Percentiles rank a stretch among this genome's conserved stretches.
Evolutionary conservation across 176 grass and related monocot genomes (phyloP).

Genomic region (Lolium perenne): DNA sequence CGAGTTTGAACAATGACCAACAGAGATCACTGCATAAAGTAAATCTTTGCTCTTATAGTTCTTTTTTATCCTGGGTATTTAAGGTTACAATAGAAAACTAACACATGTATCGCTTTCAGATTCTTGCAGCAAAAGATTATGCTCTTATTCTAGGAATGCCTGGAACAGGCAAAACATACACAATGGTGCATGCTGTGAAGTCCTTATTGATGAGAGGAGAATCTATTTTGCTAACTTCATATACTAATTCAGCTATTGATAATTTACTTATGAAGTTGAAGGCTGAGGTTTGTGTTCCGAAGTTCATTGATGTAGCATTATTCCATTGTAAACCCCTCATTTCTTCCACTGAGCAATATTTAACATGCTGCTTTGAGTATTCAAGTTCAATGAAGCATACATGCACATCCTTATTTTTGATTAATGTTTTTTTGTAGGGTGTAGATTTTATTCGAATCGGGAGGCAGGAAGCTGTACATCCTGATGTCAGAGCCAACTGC

Average conservation of each 20-base stretch:
- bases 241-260: conserved; percentile 99
- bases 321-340: neutral
- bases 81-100: conserved; percentile 30
- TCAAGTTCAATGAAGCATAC: neutral
- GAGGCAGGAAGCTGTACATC: conserved; percentile 83
- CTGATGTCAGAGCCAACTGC: conserved; percentile 74
- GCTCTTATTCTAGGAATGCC: conserved; percentile 98
- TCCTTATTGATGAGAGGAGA: conserved; percentile 87
- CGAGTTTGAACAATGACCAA: conserved; percentile 86
- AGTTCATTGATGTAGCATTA: conserved; percentile 4
- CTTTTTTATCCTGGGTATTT: conserved; percentile 38
- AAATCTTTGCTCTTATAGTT: conserved; percentile 41
- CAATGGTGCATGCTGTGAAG: conserved; percentile 98
- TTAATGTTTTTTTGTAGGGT: conserved; percentile 56
- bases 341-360: conserved; percentile 12
- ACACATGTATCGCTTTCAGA: conserved; percentile 60
- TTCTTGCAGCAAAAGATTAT: conserved; percentile 96
- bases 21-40: conserved; percentile 91
- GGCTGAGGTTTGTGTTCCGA: conserved; percentile 55
- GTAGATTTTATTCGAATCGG: conserved; percentile 97
- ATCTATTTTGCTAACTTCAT: conserved; percentile 95
- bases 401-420: conserved; percentile 40
- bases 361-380: conserved; percentile 14
- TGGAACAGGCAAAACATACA: conserved; percentile 98
- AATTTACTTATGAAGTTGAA: conserved; percentile 98